Evolutionary conservation across 1,284 basidiomycete species (phyloP).

Genomic region (Microbotryomycetes sp.): DNA sequence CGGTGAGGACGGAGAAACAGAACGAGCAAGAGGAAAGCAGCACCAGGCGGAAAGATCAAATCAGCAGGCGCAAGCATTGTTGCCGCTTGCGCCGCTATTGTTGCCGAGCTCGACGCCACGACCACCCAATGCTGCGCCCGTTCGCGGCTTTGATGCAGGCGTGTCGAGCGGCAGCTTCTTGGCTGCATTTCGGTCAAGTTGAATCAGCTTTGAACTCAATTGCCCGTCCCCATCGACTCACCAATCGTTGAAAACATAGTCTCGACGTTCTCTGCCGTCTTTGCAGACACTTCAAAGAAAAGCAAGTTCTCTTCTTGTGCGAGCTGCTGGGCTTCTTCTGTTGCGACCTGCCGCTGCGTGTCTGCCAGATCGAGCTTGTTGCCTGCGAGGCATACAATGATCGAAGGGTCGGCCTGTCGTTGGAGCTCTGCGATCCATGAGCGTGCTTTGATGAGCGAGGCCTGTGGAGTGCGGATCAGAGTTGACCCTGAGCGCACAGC

Average conservation of each 20-base stretch:
- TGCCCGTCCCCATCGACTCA: constrained; percentile 41
- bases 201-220: background rate
- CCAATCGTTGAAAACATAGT: constrained; percentile 80
- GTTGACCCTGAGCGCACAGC: too few species aligned
- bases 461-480: constrained; percentile 37
- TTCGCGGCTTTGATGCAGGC: constrained; percentile 7
- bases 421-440: constrained; percentile 95
- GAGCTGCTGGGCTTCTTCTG: constrained; percentile 84
- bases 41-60: background rate
- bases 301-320: constrained; percentile 90
- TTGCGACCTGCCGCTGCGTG: constrained; percentile 56
- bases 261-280: constrained; percentile 80
- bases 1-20: background rate
- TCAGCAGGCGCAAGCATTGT: background rate
- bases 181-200: constrained; percentile 2
- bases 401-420: constrained; percentile 84
- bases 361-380: constrained; percentile 86
- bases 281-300: constrained; percentile 95
- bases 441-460: constrained; percentile 85
- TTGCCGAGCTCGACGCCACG: constrained; percentile 16
- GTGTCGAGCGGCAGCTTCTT: constrained; percentile 21
- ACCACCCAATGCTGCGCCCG: background rate
- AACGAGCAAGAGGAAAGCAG: background rate
- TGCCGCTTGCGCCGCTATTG: background rate
- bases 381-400: constrained; percentile 49